Conservation (phyloP, 164 flowering plant species). For the Stephania yunnanensis region DNA sequence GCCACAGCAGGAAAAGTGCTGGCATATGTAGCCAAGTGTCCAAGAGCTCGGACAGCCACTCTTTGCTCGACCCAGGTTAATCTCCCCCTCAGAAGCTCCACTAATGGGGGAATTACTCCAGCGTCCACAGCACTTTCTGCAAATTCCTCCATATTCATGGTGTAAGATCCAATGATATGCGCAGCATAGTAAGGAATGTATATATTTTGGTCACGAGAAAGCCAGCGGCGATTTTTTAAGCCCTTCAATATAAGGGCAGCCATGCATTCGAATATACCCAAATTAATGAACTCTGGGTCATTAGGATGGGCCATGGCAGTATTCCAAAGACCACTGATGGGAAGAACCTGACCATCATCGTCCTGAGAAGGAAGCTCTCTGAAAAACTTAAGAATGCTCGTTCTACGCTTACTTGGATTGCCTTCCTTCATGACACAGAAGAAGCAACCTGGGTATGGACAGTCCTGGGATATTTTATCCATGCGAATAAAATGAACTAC, state of each 20-base stretch:
- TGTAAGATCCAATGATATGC: slow-evolving; percentile 96
- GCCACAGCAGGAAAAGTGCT: slow-evolving; percentile 78
- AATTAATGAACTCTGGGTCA: slow-evolving; percentile 91
- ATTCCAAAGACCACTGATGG: slow-evolving; percentile 98
- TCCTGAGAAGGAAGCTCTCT: slow-evolving; percentile 94
- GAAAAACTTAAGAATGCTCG: slow-evolving; percentile 83
- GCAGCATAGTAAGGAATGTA: slow-evolving; percentile 99
- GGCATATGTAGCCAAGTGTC: slow-evolving; percentile 92
- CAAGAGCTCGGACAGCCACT: slow-evolving; percentile 95
- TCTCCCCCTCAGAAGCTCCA: slow-evolving; percentile 91
- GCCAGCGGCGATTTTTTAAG: slow-evolving; percentile 89
- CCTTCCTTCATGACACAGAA: slow-evolving; percentile 99
- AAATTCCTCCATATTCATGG: slow-evolving; percentile 98
- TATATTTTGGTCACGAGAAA: slow-evolving; percentile 88
- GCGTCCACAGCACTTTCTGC: slow-evolving; percentile 89
- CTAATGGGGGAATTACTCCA: slow-evolving; percentile 83
- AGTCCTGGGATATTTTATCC: slow-evolving; percentile 78
- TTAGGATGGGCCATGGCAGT: slow-evolving; percentile 99
- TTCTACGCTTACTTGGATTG: slow-evolving; percentile 84
- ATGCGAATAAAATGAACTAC: slow-evolving; percentile 24
- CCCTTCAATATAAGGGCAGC: slow-evolving; percentile 94
- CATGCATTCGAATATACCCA: slow-evolving; percentile 99
- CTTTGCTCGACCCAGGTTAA: slow-evolving; percentile 98
- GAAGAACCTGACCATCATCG: slow-evolving; percentile 98
- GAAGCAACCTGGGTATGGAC: slow-evolving; percentile 98